These are phyloP conservation scores for Stachybotrys chlorohalonatus DNA, from an alignment of 2,329 filamentous ascomycete species.

Conservation along the genomic window DNA sequence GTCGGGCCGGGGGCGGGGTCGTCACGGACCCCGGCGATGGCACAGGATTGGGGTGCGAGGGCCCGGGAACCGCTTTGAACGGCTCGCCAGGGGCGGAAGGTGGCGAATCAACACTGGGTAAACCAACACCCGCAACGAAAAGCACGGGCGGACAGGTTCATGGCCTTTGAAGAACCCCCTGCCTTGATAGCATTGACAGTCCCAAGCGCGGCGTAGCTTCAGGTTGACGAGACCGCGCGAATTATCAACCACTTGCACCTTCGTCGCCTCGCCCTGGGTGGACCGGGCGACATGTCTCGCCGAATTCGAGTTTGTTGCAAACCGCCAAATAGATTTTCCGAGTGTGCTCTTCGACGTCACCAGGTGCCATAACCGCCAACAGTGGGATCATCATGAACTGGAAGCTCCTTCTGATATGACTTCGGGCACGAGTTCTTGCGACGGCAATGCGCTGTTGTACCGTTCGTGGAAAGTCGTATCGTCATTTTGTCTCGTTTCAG, in stretches of 20 bases:
- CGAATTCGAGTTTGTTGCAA: not conserved
- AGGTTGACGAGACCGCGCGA: not conserved
- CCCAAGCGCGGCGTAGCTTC: not conserved
- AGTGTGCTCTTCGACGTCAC: no score
- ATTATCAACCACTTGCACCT: not conserved
- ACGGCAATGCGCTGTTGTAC: not conserved
- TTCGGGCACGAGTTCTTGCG: not conserved
- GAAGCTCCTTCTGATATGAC: no score
- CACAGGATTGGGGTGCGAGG: not conserved
- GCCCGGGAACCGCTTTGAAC: not conserved
- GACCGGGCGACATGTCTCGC: not conserved
- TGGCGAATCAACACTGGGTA: not conserved
- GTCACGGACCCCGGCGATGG: not conserved
- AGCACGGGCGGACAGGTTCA: no score
- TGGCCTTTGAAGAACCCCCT: no score
- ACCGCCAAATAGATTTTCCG: no score
- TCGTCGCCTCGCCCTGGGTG: not conserved
- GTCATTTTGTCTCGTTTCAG: not conserved
- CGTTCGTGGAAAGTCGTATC: not conserved
- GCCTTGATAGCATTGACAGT: no score
- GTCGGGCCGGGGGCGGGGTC: not conserved
- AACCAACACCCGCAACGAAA: not conserved
- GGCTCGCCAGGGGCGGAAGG: not conserved
- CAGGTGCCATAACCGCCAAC: no score
- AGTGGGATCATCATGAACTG: no score